Evolutionary conservation across 345 rosid species (phyloP).

Genomic region (Hirschfeldia incana): DNA sequence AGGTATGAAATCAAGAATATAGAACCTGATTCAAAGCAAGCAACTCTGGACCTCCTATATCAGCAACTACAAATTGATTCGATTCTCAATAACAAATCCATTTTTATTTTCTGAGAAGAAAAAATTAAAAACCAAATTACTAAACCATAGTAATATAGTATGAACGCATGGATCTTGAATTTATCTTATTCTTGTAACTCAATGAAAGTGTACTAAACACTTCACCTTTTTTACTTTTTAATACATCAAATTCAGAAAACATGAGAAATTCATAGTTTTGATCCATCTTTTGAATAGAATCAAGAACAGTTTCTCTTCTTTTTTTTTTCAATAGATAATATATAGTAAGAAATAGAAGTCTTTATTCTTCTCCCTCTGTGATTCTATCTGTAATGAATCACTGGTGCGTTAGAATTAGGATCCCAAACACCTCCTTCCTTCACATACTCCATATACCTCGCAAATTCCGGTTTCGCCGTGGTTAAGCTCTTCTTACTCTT

Average conservation of each 20-base stretch:
- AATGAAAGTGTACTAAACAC: conserved; percentile 3
- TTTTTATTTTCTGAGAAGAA: not conserved
- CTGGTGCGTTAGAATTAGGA: conserved; percentile 51
- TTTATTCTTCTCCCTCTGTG: not conserved
- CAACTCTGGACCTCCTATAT: conserved; percentile 21
- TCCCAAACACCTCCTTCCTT: conserved; percentile 85
- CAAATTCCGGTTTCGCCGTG: conserved; percentile 67
- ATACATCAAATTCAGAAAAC: conserved; percentile 23
- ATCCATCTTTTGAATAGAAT: conserved; percentile 5
- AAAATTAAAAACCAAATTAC: not conserved
- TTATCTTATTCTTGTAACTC: conserved; percentile 12
- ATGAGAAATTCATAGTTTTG: conserved; percentile 10
- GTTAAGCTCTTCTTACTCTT: conserved; percentile 50
- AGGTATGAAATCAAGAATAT: conserved; percentile 13
- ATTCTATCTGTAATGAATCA: conserved; percentile 49
- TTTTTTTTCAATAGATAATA: conserved; percentile 18
- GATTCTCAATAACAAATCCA: not conserved
- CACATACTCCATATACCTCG: conserved; percentile 70
- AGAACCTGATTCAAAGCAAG: conserved; percentile 33
- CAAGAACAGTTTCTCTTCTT: not conserved
- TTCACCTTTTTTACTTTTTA: not conserved
- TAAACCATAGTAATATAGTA: not conserved
- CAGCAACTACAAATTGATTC: conserved; percentile 16
- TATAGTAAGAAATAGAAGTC: not conserved
- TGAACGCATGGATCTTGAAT: not conserved